Evolutionary conservation across 2,329 filamentous ascomycete genomes (phyloP).

Genomic region (Talaromyces sp.): DNA sequence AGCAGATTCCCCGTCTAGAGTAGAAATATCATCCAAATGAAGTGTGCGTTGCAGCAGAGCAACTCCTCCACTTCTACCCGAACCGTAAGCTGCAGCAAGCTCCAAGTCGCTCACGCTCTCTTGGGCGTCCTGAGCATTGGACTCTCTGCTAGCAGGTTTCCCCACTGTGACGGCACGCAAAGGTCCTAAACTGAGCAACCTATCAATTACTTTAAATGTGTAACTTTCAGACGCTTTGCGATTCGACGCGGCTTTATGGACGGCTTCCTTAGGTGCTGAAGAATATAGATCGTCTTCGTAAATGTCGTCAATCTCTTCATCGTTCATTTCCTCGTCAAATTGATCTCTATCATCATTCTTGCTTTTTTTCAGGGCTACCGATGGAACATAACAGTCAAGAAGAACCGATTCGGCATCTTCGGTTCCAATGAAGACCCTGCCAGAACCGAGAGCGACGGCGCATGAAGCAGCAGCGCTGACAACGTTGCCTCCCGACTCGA

Average conservation of each 20-base stretch:
- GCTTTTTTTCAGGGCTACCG: constrained; percentile 58
- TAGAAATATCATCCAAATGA: constrained; percentile 66
- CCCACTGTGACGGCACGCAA: constrained; percentile 73
- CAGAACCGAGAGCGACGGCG: constrained; percentile 64
- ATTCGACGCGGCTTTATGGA: constrained; percentile 19
- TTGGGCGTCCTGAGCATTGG: constrained; percentile 38
- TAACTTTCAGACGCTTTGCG: constrained; percentile 53
- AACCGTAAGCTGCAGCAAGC: constrained; percentile 53
- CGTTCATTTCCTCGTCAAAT: constrained; percentile 40
- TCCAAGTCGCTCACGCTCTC: constrained; percentile 39
- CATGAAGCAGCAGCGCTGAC: constrained; percentile 65
- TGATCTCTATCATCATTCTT: constrained; percentile 56
- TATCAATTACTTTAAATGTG: constrained; percentile 73
- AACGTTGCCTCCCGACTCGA: constrained; percentile 61
- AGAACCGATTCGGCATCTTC: constrained; percentile 78
- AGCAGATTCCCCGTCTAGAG: constrained; percentile 69
- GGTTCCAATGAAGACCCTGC: constrained; percentile 78
- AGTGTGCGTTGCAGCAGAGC: constrained; percentile 76
- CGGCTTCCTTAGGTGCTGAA: constrained; percentile 27
- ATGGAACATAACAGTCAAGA: constrained; percentile 72
- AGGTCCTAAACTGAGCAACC: constrained; percentile 72
- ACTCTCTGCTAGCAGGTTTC: constrained; percentile 48
- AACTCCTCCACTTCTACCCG: constrained; percentile 62
- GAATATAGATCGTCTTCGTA: constrained; percentile 55
- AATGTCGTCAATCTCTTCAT: constrained; percentile 54